Evolutionary conservation across 139 green algal genomes (phyloP).

Genomic region (Desmodesmus armatus): DNA sequence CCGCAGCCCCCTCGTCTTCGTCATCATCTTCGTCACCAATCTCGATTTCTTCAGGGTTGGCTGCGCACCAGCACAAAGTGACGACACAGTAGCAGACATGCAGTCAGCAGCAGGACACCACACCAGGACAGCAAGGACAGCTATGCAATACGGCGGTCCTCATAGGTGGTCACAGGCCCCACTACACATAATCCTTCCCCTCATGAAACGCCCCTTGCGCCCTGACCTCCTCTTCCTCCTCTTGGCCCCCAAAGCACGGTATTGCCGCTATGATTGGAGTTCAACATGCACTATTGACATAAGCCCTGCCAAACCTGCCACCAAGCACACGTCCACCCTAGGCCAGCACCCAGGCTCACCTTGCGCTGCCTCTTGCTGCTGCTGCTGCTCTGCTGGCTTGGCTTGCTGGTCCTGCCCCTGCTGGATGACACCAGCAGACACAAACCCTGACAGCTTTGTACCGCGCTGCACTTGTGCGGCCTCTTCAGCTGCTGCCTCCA

Average conservation of each 20-base stretch:
- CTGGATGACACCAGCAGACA: conserved; percentile 83
- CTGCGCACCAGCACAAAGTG: conserved; percentile 18
- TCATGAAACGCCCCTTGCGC: no score
- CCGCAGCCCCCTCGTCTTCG: conserved; percentile 52
- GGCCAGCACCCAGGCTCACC: background rate
- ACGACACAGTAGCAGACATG: background rate
- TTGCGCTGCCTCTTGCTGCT: conserved; percentile 14
- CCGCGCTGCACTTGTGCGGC: conserved; percentile 43
- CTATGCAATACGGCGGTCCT: background rate
- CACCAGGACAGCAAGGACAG: background rate
- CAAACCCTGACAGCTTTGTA: conserved; percentile 83
- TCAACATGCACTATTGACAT: background rate
- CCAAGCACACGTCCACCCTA: background rate
- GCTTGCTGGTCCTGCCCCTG: conserved; percentile 50
- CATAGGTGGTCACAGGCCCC: background rate
- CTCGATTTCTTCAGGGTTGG: conserved; percentile 97
- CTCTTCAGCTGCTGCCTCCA: conserved; percentile 79
- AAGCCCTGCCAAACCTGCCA: no score
- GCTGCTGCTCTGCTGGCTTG: conserved; percentile 26
- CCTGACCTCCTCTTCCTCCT: no score
- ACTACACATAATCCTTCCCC: background rate
- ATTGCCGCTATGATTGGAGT: background rate
- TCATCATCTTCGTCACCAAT: conserved; percentile 77
- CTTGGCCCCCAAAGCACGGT: background rate
- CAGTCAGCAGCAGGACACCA: background rate